These are phyloP conservation scores for Cornus controversa DNA, from an alignment of 148 eudicot genomes.

Conservation along the genomic window DNA sequence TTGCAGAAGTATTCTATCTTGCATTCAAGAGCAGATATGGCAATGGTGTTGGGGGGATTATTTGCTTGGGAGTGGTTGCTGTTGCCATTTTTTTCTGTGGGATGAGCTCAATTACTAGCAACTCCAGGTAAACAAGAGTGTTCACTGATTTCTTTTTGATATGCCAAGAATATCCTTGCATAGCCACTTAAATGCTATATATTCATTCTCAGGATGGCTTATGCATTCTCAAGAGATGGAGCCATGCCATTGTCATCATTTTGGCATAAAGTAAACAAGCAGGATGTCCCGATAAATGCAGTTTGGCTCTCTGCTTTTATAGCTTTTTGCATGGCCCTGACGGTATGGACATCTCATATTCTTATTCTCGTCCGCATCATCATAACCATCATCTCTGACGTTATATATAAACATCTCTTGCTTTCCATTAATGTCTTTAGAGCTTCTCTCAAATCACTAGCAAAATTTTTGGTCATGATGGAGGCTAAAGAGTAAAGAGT, in stretches of 20 bases:
- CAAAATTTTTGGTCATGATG: neutral
- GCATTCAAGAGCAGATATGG: constrained; percentile 86
- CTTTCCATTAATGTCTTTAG: neutral
- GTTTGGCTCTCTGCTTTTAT: constrained; percentile 89
- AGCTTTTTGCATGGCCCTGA: constrained; percentile 91
- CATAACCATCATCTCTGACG: neutral
- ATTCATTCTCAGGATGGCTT: constrained; percentile 66
- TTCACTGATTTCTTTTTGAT: neutral
- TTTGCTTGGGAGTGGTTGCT: constrained; percentile 81
- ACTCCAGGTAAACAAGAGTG: constrained; percentile 67
- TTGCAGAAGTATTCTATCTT: constrained; percentile 80
- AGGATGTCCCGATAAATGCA: constrained; percentile 87
- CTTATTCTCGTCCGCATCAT: neutral
- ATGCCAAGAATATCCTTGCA: neutral
- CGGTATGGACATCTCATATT: constrained; percentile 46
- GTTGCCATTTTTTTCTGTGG: constrained; percentile 94
- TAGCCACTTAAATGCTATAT: neutral
- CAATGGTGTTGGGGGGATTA: constrained; percentile 76
- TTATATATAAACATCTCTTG: neutral
- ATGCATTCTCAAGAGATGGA: constrained; percentile 99
- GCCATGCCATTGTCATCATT: constrained; percentile 88
- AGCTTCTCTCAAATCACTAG: neutral
- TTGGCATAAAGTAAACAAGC: constrained; percentile 91
- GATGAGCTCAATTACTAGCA: constrained; percentile 94
- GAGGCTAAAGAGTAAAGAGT: too few species aligned